phyloP scores from a whole-genome alignment of 2,329 filamentous ascomycete genomes.

The Sarocladium kiliense region DNA sequence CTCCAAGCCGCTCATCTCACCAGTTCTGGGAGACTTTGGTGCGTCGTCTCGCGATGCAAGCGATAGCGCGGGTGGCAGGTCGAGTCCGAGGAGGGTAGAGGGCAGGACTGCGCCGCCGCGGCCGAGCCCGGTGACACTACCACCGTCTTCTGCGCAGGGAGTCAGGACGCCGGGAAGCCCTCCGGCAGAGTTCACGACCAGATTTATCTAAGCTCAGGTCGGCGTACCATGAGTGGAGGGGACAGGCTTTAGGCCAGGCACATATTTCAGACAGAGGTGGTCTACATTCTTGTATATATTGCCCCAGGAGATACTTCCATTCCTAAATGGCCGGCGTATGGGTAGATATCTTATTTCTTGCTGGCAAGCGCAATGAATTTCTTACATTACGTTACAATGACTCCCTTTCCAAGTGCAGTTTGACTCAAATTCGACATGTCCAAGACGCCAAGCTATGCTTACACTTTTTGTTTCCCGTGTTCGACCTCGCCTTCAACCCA shows the following conservation, averaged over 20 bases:
- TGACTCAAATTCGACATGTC: constrained; percentile 5
- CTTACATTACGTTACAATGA: too few relatives aligned
- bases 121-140: constrained; percentile 23
- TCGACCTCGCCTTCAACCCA: constrained; percentile 60
- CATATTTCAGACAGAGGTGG: too few relatives aligned
- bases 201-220: constrained; percentile 9
- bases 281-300: neutral
- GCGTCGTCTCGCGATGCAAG: constrained; percentile 5
- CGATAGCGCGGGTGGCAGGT: neutral
- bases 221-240: neutral
- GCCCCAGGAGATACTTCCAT: neutral
- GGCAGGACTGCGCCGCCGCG: constrained; percentile 27
- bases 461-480: neutral
- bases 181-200: constrained; percentile 8
- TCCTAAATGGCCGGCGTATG: neutral
- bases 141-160: constrained; percentile 17
- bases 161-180: constrained; percentile 9
- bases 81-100: constrained; percentile 21
- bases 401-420: too few relatives aligned
- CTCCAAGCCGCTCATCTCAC: constrained; percentile 23
- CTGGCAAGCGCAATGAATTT: neutral
- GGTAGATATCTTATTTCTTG: constrained; percentile 2
- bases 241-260: too few relatives aligned
- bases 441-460: constrained; percentile 9
- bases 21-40: constrained; percentile 24